Conservation (phyloP, 306 rosid species). For the Alnus rubra region DNA sequence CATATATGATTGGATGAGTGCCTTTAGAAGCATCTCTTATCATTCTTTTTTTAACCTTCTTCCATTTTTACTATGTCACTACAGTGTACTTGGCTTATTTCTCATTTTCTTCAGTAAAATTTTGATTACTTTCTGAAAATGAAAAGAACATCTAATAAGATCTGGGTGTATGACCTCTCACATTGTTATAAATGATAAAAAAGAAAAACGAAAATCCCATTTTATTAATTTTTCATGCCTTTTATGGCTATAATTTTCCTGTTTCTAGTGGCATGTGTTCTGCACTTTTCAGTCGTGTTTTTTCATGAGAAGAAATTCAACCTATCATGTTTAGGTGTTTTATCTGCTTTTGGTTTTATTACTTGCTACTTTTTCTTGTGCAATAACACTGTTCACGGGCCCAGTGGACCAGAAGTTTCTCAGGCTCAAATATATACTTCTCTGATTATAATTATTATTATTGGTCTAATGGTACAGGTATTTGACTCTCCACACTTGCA, state of each 20-base stretch:
- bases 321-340: slow-evolving; percentile 7
- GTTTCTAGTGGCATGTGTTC: not conserved
- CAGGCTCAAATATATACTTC: not conserved
- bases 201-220: not conserved
- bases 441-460: not conserved
- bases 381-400: not conserved
- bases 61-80: no score
- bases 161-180: no score
- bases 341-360: slow-evolving; percentile 6
- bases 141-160: no score
- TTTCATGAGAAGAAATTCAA: not conserved
- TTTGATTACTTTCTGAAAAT: no score
- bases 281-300: not conserved
- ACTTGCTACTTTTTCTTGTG: slow-evolving; percentile 1
- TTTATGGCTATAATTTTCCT: not conserved
- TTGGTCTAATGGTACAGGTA: slow-evolving; percentile 47
- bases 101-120: no score
- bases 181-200: no score
- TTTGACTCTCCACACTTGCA: slow-evolving; percentile 75
- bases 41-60: not conserved
- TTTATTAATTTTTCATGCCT: not conserved
- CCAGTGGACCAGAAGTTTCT: not conserved
- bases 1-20: not conserved
- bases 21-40: not conserved
- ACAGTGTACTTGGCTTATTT: no score